Base-by-base conservation (phyloP, 2,329 filamentous ascomycete genomes). In the Apiospora pterosperma region DNA sequence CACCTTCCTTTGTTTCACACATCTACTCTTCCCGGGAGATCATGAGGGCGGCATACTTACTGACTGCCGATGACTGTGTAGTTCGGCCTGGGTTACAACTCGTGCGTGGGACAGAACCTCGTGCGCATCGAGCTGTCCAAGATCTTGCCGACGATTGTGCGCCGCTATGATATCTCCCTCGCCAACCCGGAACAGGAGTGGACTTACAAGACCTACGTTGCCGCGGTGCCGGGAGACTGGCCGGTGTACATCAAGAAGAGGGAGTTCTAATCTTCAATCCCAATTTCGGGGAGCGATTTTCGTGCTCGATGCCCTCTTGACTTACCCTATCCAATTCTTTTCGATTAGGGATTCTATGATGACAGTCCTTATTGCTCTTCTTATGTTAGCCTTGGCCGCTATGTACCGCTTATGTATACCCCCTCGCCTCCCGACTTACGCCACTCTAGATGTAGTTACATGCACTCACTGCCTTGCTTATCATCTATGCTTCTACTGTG, bases 111-210 rank as follows among this genome's bases (percentile, higher is more conserved):
- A 4, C 68, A 69, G 64, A 66, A 69, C 5, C 59, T 69, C 14
- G 67, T 66, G 1, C 63, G 63, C n/a, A 65, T 69, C 23, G 68
- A 69, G 62, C 38, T 69, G 48, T 66, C 66, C 25, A 69, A 69
- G 59, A 63, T 69, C 42, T 31, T 67, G 21, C 64, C 68, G 1
- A 69, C 68, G 1, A 62, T 69, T 21, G 62, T 69, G 11, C 64
- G 68, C 11, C 66, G 67, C 38, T 69, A 69, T 31, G 63, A 69
- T 11, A 66, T 69, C 25, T 36, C 34, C 19, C 67, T 69, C 23
- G 67, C 68, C 41, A 62, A 67, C 36, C 34, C 65, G 25, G 59
- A 61, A 2, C 67, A 67, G 39, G 60, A 69, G 39, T 69, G 67
- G 67, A 63, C 48, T 23, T 69, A 66, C 25, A 64, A 66, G 25